These are phyloP conservation scores for Pichia sporocuriosa DNA, from an alignment of 805 yeast genomes.

Conservation along the genomic window DNA sequence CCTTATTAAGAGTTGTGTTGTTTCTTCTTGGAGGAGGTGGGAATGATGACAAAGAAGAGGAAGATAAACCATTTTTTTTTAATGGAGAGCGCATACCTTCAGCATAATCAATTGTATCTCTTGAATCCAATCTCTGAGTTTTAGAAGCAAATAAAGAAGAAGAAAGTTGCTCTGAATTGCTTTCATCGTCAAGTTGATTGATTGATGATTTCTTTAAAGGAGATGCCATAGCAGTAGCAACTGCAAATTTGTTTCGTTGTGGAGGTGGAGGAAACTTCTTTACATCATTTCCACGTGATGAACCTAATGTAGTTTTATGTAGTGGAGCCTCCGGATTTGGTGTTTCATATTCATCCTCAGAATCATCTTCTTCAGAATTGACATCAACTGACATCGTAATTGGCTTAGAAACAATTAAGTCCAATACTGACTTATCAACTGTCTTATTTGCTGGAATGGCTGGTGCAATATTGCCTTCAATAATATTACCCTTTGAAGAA, in stretches of 20 bases:
- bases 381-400: slow-evolving; percentile 4
- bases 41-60: not conserved
- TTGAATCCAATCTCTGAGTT: not conserved
- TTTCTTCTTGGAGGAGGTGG: slow-evolving; percentile 3
- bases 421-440: slow-evolving; percentile 4
- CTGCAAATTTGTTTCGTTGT: slow-evolving; percentile 1
- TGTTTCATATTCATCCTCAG: slow-evolving; percentile 1
- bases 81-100: slow-evolving; percentile 13
- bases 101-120: slow-evolving; percentile 8
- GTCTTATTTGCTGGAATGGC: not conserved
- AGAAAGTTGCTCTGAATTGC: not conserved
- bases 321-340: not conserved
- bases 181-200: not conserved
- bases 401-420: slow-evolving; percentile 6
- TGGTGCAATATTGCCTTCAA: not conserved
- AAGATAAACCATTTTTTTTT: not conserved
- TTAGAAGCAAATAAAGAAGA: not conserved
- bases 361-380: slow-evolving; percentile 5
- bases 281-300: not conserved
- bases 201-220: not conserved
- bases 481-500: slow-evolving; percentile 12
- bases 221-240: not conserved
- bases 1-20: not conserved
- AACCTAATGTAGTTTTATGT: not conserved
- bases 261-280: slow-evolving; percentile 10